Conservation (phyloP, 202 grass and related monocot species). For the Elaeis oleifera region DNA sequence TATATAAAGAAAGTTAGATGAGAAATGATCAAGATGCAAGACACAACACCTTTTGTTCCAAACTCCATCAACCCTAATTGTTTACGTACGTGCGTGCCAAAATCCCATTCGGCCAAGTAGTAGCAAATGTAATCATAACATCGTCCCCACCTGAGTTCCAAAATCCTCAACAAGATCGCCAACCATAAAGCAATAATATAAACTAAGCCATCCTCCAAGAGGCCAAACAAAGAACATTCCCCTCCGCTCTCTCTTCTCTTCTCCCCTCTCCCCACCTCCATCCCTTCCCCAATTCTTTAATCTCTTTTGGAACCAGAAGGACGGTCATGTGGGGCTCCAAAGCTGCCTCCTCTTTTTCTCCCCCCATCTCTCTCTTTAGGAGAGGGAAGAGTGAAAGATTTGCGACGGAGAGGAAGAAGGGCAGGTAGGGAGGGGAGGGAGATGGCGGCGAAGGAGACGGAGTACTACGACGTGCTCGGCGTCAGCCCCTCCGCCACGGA, state of each 20-base stretch:
- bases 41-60: too few species aligned
- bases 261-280: conserved; percentile 22
- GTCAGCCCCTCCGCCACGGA: conserved; percentile 55
- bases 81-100: too few species aligned
- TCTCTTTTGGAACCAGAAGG: conserved; percentile 2
- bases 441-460: conserved; percentile 87
- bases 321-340: conserved; percentile 3
- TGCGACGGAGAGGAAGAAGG: not conserved
- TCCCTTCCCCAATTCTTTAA: conserved; percentile 15
- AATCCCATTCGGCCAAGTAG: too few species aligned
- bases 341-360: not conserved
- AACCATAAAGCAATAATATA: not conserved
- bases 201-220: too few species aligned
- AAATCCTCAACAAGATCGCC: not conserved
- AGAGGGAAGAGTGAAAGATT: not conserved
- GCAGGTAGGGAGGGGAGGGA: not conserved
- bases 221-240: not conserved
- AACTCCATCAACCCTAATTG: too few species aligned
- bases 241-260: conserved; percentile 19
- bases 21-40: too few species aligned
- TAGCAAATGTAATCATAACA: too few species aligned
- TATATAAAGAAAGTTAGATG: too few species aligned
- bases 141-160: not conserved
- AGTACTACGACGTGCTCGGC: conserved; percentile 91
- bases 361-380: too few species aligned